A percentile compares a stretch with the other conserved stretches of the same genome.
These are phyloP conservation scores for Hypoxylon sp. DNA, from an alignment of 2,329 filamentous ascomycete species.

Conservation along the genomic window DNA sequence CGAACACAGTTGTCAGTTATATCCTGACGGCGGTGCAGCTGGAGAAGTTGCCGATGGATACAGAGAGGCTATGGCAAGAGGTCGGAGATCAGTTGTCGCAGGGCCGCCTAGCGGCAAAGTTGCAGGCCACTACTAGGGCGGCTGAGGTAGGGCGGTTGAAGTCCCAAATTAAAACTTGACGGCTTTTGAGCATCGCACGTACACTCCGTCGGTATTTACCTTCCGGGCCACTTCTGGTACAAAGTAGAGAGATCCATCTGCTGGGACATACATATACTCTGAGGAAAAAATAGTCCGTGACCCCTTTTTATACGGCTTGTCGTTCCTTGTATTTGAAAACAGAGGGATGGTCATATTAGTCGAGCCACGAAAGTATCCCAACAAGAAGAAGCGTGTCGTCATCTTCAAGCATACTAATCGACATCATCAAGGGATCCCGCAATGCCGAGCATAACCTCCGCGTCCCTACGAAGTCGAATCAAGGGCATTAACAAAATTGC, in stretches of 20 bases:
- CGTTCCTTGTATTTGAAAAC: neutral
- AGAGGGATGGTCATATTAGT: neutral
- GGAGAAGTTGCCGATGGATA: slow-evolving; percentile 67
- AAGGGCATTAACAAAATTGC: no score
- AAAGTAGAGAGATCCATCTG: neutral
- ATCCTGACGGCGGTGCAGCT: slow-evolving; percentile 69
- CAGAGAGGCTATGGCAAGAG: slow-evolving; percentile 61
- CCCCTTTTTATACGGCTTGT: neutral
- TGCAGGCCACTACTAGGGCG: slow-evolving; percentile 9
- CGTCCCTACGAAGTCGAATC: no score
- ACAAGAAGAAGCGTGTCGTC: slow-evolving; percentile 97
- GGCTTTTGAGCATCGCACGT: neutral
- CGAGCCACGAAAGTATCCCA: slow-evolving; percentile 72
- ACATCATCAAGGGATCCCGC: slow-evolving; percentile 99
- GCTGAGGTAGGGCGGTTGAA: neutral
- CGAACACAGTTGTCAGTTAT: slow-evolving; percentile 70
- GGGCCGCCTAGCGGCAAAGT: slow-evolving; percentile 6
- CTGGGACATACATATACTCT: neutral
- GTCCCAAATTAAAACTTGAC: neutral
- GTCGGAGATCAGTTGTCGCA: slow-evolving; percentile 58
- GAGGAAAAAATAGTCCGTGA: neutral
- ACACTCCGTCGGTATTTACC: neutral
- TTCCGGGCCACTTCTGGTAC: neutral
- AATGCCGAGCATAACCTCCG: slow-evolving; percentile 78
- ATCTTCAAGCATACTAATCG: slow-evolving; percentile 99